Evolutionary conservation across 495 filamentous ascomycete genomes (phyloP).

Genomic region (Lasiosphaeria miniovina): DNA sequence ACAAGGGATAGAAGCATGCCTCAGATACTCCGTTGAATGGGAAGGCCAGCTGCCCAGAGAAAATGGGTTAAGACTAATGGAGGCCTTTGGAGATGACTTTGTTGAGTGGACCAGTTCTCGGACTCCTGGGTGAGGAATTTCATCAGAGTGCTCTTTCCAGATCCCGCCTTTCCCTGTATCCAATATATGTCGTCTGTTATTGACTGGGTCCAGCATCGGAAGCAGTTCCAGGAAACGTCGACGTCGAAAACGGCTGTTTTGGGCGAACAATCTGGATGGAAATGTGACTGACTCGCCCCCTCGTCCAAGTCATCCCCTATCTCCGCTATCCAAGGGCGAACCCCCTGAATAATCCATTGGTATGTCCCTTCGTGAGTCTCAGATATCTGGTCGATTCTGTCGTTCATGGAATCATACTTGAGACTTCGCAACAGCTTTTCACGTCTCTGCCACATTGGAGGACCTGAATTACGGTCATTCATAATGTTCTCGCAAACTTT

Average conservation of each 20-base stretch:
- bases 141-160: constrained; percentile 47
- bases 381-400: constrained; percentile 22
- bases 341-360: constrained; percentile 31
- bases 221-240: constrained; percentile 23
- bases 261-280: not conserved
- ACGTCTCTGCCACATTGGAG: constrained; percentile 4
- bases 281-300: not conserved
- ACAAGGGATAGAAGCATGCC: constrained; percentile 35
- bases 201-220: constrained; percentile 33
- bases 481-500: no score
- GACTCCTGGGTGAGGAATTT: constrained; percentile 27
- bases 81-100: not conserved
- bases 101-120: constrained; percentile 11
- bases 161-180: constrained; percentile 42
- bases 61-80: constrained; percentile 30
- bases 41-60: constrained; percentile 28
- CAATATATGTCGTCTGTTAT: constrained; percentile 30
- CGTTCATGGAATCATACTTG: constrained; percentile 21
- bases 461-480: no score
- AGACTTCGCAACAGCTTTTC: constrained; percentile 21
- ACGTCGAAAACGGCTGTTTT: not conserved
- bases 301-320: not conserved
- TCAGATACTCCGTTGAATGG: constrained; percentile 20
- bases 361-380: constrained; percentile 28
- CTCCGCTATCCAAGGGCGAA: not conserved